Conservation (phyloP, 1,284 basidiomycete genomes). For the Retiboletus flavoniger region DNA sequence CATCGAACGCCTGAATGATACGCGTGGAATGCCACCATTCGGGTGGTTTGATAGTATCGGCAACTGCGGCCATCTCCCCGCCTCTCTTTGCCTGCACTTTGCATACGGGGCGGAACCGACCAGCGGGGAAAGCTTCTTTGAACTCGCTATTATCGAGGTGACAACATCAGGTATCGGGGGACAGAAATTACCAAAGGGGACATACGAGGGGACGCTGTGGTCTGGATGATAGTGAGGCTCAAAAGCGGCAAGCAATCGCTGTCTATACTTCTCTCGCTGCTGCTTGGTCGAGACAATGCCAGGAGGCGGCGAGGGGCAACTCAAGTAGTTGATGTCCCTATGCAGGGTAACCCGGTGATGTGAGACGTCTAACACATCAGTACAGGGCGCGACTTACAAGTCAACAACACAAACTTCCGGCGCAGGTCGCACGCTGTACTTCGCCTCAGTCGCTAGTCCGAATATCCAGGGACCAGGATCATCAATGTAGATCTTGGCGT, state of each 20-base stretch:
- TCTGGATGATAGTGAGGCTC: conserved; percentile 84
- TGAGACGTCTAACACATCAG: not conserved
- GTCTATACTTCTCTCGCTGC: conserved; percentile 81
- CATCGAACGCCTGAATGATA: conserved; percentile 87
- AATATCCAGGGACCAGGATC: conserved; percentile 92
- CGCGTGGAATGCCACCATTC: conserved; percentile 91
- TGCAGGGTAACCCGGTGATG: not conserved
- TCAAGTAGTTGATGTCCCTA: conserved; percentile 90
- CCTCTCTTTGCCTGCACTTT: conserved; percentile 82
- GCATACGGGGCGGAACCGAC: conserved; percentile 79
- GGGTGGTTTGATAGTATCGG: conserved; percentile 83
- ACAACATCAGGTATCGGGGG: conserved; percentile 6
- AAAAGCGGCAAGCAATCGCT: conserved; percentile 74
- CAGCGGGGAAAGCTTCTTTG: conserved; percentile 93
- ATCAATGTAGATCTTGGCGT: conserved; percentile 87
- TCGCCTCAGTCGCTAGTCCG: conserved; percentile 83
- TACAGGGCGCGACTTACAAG: conserved; percentile 54
- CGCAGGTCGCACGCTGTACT: conserved; percentile 72
- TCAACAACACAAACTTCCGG: conserved; percentile 90
- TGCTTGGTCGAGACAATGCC: conserved; percentile 80
- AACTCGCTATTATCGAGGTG: conserved; percentile 62
- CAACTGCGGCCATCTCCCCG: conserved; percentile 74
- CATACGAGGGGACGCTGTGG: conserved; percentile 73
- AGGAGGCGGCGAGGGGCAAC: conserved; percentile 75
- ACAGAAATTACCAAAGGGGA: conserved; percentile 1